A percentile compares a stretch with the other conserved stretches of the same genome.
Evolutionary conservation across 768 basidiomycete genomes (phyloP).

Genomic region (Xanthoconium stramineum): DNA sequence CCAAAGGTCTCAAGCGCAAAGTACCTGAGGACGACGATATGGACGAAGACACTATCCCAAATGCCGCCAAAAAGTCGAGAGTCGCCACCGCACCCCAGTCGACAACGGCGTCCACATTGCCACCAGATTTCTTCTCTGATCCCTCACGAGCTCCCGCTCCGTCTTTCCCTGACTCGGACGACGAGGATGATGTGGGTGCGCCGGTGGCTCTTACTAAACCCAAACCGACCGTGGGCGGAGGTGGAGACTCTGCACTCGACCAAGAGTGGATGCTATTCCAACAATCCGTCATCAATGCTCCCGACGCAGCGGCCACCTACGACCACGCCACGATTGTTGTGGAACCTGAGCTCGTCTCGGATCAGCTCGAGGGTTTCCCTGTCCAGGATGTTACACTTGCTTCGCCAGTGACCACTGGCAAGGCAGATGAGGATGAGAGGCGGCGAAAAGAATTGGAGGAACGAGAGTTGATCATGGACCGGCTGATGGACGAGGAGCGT

Average conservation of each 20-base stretch:
- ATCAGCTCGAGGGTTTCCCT: slow-evolving; percentile 50
- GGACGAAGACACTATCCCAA: slow-evolving; percentile 19
- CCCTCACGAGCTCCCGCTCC: slow-evolving; percentile 48
- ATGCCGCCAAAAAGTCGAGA: slow-evolving; percentile 32
- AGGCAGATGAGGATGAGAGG: slow-evolving; percentile 37
- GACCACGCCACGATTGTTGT: slow-evolving; percentile 68
- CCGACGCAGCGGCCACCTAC: slow-evolving; percentile 48
- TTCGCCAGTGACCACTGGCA: slow-evolving; percentile 2
- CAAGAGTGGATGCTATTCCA: slow-evolving; percentile 75
- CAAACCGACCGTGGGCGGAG: not conserved
- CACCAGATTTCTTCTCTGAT: slow-evolving; percentile 81
- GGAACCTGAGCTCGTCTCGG: slow-evolving; percentile 57
- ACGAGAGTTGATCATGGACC: slow-evolving; percentile 80
- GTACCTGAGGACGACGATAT: slow-evolving; percentile 24
- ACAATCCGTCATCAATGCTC: slow-evolving; percentile 50
- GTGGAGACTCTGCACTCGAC: slow-evolving; percentile 44
- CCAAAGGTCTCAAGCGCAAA: slow-evolving; percentile 35
- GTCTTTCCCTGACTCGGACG: slow-evolving; percentile 38
- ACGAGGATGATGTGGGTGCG: slow-evolving; percentile 35
- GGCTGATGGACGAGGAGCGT: slow-evolving; percentile 78
- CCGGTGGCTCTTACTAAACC: not conserved
- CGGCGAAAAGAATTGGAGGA: slow-evolving; percentile 65
- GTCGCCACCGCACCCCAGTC: slow-evolving; percentile 12
- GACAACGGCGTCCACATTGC: slow-evolving; percentile 37
- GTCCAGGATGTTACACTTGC: slow-evolving; percentile 24